These are phyloP conservation scores for Endocalyx cinctus DNA, from an alignment of 2,329 filamentous ascomycete genomes.

Conservation along the genomic window DNA sequence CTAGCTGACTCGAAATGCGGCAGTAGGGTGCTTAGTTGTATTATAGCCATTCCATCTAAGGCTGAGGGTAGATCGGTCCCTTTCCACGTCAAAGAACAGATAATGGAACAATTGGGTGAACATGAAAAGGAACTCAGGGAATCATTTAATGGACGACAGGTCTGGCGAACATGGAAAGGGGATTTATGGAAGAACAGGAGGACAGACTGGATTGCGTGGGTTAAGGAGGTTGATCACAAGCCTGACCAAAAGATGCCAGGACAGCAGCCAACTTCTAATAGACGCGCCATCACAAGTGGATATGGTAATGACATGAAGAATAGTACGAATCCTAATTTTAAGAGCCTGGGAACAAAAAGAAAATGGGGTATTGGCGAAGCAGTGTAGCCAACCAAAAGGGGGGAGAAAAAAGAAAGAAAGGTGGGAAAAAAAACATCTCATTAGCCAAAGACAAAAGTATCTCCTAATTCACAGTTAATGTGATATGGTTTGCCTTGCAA, in stretches of 20 bases:
- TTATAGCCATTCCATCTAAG: constrained; percentile 46
- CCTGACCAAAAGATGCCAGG: constrained; percentile 9
- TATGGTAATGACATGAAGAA: constrained; percentile 3
- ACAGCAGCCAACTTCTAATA: constrained; percentile 10
- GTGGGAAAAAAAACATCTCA: no score
- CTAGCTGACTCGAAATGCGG: constrained; percentile 48
- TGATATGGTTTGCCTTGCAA: no score
- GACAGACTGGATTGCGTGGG: constrained; percentile 53
- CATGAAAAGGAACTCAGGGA: constrained; percentile 47
- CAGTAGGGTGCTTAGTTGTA: constrained; percentile 45
- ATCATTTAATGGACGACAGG: constrained; percentile 49
- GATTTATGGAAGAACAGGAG: constrained; percentile 51
- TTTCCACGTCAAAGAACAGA: constrained; percentile 53
- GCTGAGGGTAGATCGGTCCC: constrained; percentile 45
- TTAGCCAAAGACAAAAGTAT: no score
- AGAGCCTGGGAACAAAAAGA: no score
- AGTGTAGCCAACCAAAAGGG: no score
- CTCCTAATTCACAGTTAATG: no score
- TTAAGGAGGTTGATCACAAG: constrained; percentile 43
- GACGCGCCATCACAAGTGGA: no score
- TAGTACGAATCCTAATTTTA: no score
- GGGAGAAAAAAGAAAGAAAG: no score
- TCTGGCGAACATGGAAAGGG: constrained; percentile 55
- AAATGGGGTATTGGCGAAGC: no score
- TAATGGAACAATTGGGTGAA: constrained; percentile 45